Conservation (phyloP, 352 stramenopile species). For the Phytopythium sindhum region DNA sequence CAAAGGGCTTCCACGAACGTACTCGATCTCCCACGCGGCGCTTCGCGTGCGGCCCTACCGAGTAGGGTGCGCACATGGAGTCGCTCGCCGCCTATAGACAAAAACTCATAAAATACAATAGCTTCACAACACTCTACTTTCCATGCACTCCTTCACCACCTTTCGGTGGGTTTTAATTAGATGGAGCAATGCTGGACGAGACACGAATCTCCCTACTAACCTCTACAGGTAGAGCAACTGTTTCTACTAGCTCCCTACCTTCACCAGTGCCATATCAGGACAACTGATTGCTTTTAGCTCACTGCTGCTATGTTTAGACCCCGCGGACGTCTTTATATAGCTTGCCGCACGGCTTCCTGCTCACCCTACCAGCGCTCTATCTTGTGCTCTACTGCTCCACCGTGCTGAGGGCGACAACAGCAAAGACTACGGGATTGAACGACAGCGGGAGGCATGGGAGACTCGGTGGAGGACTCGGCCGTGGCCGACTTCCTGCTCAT, state of each 20-base stretch:
- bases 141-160: too few relatives aligned
- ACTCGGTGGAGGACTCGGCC: slow-evolving; percentile 64
- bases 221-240: too few relatives aligned
- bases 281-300: too few relatives aligned
- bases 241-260: too few relatives aligned
- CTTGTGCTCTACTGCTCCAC: not conserved
- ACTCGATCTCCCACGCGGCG: too few relatives aligned
- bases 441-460: not conserved
- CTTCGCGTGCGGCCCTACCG: not conserved
- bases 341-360: not conserved
- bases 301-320: not conserved
- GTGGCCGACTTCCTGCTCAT: slow-evolving; percentile 88
- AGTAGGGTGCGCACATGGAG: not conserved
- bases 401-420: not conserved
- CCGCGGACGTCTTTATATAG: not conserved
- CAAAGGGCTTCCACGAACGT: too few relatives aligned
- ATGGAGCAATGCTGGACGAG: too few relatives aligned
- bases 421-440: not conserved
- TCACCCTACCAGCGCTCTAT: not conserved
- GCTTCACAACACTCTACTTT: not conserved
- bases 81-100: not conserved
- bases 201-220: too few relatives aligned
- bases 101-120: not conserved
- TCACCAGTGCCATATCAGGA: too few relatives aligned
- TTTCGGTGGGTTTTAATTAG: too few relatives aligned